Evolutionary conservation across 345 rosid species (phyloP).

Genomic region (Arabis hirsuta): DNA sequence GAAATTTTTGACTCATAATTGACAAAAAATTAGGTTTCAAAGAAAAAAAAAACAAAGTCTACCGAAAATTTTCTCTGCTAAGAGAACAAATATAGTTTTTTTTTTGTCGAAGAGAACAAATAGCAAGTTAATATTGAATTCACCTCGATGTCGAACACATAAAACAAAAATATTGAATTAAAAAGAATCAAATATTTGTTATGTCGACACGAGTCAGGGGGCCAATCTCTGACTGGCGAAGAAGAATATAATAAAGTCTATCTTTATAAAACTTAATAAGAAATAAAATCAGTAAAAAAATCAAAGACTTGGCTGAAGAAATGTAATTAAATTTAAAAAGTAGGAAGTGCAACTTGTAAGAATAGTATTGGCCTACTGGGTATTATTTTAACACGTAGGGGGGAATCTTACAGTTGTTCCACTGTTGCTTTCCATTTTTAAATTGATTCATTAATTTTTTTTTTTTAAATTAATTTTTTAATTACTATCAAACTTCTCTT

Average conservation of each 20-base stretch:
- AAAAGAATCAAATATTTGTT: background rate
- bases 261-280: slow-evolving; percentile 15
- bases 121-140: no score
- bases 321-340: slow-evolving; percentile 4
- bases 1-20: no score
- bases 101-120: no score
- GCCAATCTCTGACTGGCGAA: slow-evolving; percentile 14
- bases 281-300: background rate
- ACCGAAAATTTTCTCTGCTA: background rate
- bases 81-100: background rate
- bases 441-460: slow-evolving; percentile 11
- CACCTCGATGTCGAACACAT: slow-evolving; percentile 37
- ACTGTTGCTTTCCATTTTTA: slow-evolving; percentile 32
- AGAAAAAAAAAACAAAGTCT: no score
- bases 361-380: slow-evolving; percentile 31
- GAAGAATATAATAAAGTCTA: slow-evolving; percentile 33
- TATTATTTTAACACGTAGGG: slow-evolving; percentile 41
- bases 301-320: slow-evolving; percentile 23
- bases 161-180: background rate
- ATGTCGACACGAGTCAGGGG: slow-evolving; percentile 32
- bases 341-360: slow-evolving; percentile 37
- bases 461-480: slow-evolving; percentile 19
- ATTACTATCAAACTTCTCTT: slow-evolving; percentile 28
- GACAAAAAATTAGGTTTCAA: no score
- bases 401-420: slow-evolving; percentile 47